These are phyloP conservation scores for Lentinus brumalis DNA, from an alignment of 768 basidiomycete genomes.

Conservation along the genomic window DNA sequence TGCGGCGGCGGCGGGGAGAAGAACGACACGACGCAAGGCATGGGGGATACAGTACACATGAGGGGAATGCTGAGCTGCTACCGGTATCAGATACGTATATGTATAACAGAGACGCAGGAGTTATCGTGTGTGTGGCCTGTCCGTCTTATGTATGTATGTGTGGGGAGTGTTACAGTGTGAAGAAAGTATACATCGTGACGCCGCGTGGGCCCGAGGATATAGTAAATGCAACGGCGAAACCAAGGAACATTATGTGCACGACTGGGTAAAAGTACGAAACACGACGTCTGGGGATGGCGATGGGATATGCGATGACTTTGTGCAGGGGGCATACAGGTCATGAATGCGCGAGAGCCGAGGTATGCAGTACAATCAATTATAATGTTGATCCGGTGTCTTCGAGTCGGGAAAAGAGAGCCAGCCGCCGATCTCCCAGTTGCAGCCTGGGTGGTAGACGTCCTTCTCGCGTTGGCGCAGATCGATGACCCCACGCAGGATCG, in stretches of 20 bases:
- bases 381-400: not conserved
- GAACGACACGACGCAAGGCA: no score
- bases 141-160: not conserved
- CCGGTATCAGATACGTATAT: not conserved
- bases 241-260: not conserved
- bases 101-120: not conserved
- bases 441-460: slow-evolving; percentile 55
- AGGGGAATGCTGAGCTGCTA: no score
- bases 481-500: slow-evolving; percentile 59
- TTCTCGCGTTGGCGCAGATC: slow-evolving; percentile 50
- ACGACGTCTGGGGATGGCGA: no score
- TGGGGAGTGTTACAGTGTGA: not conserved
- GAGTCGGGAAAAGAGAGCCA: slow-evolving; percentile 44
- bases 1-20: no score
- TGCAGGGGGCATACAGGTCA: not conserved
- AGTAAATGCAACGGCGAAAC: not conserved
- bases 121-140: not conserved
- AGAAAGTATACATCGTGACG: not conserved
- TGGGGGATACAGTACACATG: no score
- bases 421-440: slow-evolving; percentile 64
- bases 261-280: not conserved
- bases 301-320: no score
- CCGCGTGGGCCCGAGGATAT: not conserved
- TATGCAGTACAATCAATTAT: not conserved
- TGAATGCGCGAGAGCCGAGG: not conserved